Base-by-base conservation (phyloP, 2,329 filamentous ascomycete genomes). In the Epichloe hybrida region DNA sequence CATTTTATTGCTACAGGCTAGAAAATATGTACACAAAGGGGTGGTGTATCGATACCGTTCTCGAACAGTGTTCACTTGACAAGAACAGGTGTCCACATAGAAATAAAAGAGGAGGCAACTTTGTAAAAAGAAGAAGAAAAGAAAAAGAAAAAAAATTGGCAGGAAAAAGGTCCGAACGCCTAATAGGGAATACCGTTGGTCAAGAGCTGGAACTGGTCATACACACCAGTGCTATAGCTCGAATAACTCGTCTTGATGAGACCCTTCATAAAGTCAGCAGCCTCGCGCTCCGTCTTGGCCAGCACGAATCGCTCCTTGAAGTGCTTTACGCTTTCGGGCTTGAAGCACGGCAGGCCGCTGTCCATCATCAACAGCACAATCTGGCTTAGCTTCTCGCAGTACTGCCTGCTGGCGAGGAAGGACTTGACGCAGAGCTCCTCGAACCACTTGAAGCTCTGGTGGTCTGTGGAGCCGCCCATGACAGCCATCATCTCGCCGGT, bases 401-500 rank as follows among this genome's bases (percentile, higher is more conserved):
- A 87, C 57, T 86, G 89, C 11, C 93, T 77, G 39, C 82, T 83
- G 4, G 90, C 91, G 41, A 98, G 73, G 75, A 96, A 99, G 1
- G 90, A 84, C 71, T 98, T 98, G 64, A 98, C 79, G 61, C 88
- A 94, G 39, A 99, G 78, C 64, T 96, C 91, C 69, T 98, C 93
- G 61, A 99, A 99, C 80, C 88, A 93, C 57, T 84, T 84, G 74
- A 95, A 99, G 13, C 88, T 76, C 67, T 97, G 91, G 49, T 90
- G 86, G 41, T 85, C 82, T 3, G 81, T 84, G 50, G 77, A 83
- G 53, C 90, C 90, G 49, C 93, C 91, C 91, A 99, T 97, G 59
- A 99, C 93, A n/a, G 90, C 88, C 53, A 98, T 79, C 94, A 98
- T 98, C 66, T 99, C 93, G 7, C 82, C 79, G 1, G 93, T 98